These are phyloP conservation scores for Penicillium brasilianum DNA, from an alignment of 2,329 filamentous ascomycete genomes.

Conservation along the genomic window DNA sequence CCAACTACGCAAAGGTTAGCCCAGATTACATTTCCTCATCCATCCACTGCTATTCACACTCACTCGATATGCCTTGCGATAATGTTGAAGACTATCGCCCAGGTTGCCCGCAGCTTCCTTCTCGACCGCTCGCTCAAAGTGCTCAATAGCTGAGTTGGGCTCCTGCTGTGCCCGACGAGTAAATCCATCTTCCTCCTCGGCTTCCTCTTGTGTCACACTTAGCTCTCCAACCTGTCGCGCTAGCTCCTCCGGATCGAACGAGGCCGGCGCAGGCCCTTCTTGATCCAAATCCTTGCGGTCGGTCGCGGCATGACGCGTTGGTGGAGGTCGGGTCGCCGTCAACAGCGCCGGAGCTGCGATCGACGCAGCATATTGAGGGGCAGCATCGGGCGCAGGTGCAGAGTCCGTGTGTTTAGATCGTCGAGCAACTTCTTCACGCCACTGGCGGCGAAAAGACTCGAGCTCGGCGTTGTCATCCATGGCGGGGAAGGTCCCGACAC, in stretches of 20 bases:
- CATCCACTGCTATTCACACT: conserved; percentile 12
- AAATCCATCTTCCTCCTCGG: conserved; percentile 48
- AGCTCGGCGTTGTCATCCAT: conserved; percentile 69
- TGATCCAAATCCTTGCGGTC: conserved; percentile 48
- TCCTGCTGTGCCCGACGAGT: conserved; percentile 46
- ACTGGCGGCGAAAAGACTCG: conserved; percentile 82
- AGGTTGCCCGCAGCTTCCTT: conserved; percentile 83
- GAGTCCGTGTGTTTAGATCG: conserved; percentile 43
- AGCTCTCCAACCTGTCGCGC: conserved; percentile 44
- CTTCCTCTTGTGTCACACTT: conserved; percentile 41
- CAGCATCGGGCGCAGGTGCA: conserved; percentile 3
- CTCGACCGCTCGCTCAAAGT: conserved; percentile 90
- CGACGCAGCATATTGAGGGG: conserved; percentile 19
- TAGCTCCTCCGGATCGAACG: conserved; percentile 38
- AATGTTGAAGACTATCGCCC: conserved; percentile 85
- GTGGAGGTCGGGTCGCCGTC: conserved; percentile 38
- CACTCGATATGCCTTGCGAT: conserved; percentile 87
- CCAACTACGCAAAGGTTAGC: conserved; percentile 63
- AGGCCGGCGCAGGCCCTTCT: conserved; percentile 32
- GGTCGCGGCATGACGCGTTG: conserved; percentile 46
- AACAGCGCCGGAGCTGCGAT: conserved; percentile 26
- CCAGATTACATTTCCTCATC: neutral
- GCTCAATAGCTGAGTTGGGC: conserved; percentile 80
- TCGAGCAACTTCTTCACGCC: conserved; percentile 77
- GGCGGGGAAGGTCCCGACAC: conserved; percentile 19